Percentiles rank a stretch among this genome's conserved stretches.
These are phyloP conservation scores for Selenicereus undatus DNA, from an alignment of 148 eudicot genomes.

Conservation along the genomic window DNA sequence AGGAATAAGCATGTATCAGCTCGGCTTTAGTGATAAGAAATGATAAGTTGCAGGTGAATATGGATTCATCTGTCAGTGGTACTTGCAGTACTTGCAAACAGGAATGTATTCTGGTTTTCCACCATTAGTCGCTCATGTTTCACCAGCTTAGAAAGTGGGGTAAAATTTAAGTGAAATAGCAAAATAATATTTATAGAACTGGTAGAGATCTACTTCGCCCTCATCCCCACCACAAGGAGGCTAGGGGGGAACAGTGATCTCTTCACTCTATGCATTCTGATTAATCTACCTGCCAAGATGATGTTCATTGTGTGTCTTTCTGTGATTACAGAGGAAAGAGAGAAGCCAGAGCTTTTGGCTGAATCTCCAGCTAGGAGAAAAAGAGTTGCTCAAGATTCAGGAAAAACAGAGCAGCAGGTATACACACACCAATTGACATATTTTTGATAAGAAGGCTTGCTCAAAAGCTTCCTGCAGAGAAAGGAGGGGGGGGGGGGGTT, in stretches of 20 bases:
- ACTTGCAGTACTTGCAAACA: not conserved
- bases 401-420: slow-evolving; percentile 96
- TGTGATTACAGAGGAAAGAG: slow-evolving; percentile 83
- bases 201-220: not conserved
- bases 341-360: slow-evolving; percentile 88
- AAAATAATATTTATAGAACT: not conserved
- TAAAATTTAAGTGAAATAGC: too few relatives aligned
- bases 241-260: not conserved
- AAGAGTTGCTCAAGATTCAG: slow-evolving; percentile 89
- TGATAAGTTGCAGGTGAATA: too few relatives aligned
- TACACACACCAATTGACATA: not conserved
- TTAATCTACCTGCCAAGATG: not conserved
- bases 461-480: too few relatives aligned
- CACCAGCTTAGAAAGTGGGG: not conserved
- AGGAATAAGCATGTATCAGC: not conserved
- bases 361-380: slow-evolving; percentile 82
- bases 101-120: not conserved
- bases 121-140: not conserved
- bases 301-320: slow-evolving; percentile 12
- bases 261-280: not conserved
- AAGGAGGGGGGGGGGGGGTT: not conserved
- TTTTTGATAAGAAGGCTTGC: not conserved
- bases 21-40: not conserved
- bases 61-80: not conserved
- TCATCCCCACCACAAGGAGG: not conserved